A percentile compares a stretch with the other conserved stretches of the same genome.
Evolutionary conservation across 2,329 filamentous ascomycete species (phyloP).

Genomic region (Dryadomyces quercivorus): DNA sequence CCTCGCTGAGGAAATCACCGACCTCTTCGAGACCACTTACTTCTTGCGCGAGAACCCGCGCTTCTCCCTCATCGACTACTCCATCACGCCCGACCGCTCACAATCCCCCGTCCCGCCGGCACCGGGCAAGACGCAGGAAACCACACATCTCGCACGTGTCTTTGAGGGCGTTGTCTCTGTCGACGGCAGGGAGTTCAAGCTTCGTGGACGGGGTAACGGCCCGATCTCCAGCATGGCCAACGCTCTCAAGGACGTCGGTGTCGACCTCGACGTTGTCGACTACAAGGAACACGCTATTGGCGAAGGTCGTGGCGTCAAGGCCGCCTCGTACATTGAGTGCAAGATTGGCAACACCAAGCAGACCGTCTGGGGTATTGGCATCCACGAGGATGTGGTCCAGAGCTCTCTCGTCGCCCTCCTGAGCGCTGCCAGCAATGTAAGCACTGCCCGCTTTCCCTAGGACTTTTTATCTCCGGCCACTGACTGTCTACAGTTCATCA

Average conservation of each 20-base stretch:
- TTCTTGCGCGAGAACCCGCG: conserved; percentile 72
- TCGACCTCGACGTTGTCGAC: conserved; percentile 81
- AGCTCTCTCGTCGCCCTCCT: conserved; percentile 77
- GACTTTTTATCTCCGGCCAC: background rate
- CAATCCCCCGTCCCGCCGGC: conserved; percentile 55
- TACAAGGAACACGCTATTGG: conserved; percentile 97
- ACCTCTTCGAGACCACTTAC: conserved; percentile 81
- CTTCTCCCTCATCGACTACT: conserved; percentile 84
- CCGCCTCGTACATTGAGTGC: conserved; percentile 92
- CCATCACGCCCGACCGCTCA: conserved; percentile 74
- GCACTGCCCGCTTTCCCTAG: conserved; percentile 20
- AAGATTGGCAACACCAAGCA: conserved; percentile 48
- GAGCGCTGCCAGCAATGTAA: conserved; percentile 74
- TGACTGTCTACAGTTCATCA: conserved; percentile 47
- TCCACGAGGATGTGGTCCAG: conserved; percentile 87
- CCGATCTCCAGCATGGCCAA: conserved; percentile 81
- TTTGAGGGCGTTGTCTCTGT: conserved; percentile 80
- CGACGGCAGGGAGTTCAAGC: conserved; percentile 65
- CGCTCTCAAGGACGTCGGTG: conserved; percentile 61
- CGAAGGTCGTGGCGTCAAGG: conserved; percentile 68
- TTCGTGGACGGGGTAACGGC: conserved; percentile 75
- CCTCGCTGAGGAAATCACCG: conserved; percentile 68
- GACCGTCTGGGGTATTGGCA: conserved; percentile 80
- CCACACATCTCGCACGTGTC: conserved; percentile 63
- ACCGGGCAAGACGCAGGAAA: conserved; percentile 62